Base-by-base conservation (phyloP, 495 filamentous ascomycete species). In the Penicillium waksmanii region DNA sequence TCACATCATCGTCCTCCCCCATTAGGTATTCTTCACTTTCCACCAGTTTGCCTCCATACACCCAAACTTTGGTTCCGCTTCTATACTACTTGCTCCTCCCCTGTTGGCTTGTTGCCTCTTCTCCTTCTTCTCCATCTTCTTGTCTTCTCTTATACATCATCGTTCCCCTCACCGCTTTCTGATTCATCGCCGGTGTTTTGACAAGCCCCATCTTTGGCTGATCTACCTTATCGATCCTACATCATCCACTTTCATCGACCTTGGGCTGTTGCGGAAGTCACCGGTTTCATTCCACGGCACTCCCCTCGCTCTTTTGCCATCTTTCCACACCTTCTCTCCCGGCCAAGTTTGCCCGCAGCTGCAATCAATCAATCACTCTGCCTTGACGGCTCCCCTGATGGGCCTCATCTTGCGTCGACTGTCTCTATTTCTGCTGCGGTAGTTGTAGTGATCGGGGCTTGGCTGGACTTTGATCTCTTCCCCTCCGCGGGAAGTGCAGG, bases 381-480 rank as follows among this genome's bases (percentile, higher is more conserved):
- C 44, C 50, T 54, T 31, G 21, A 47, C 36, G 49, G 46, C 58
- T 71, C 66, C 68, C 66, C 74, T 75, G 66, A 76, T 77, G 74
- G 72, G 73, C 71, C 62, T 72, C 66, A 42, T 48, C 55, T 51
- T 48, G 66, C 60, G 59, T 42, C 34, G 36, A 25, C 60, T 56
- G 56, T 60, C 63, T 58, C 63, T 51, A 65, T 46, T 60, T 59
- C 61, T 73, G 68, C 62, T 71, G 65, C 73, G 76, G 76, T 77
- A 78, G 76, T 67, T 68, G 71, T 71, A 70, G 76, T 71, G 67
- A 72, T 68, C 58, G 59, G 66, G 68, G 66, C 38, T 69, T 68
- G 58, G 66, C 64, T 64, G 60, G 59, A 46, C 48, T 25, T 53
- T 27, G 50, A 57, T 63, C 23, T 9, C 33, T 34, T 57, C 44